These are phyloP conservation scores for Lachancea dasiensis DNA, from an alignment of 805 yeast genomes.

Conservation along the genomic window DNA sequence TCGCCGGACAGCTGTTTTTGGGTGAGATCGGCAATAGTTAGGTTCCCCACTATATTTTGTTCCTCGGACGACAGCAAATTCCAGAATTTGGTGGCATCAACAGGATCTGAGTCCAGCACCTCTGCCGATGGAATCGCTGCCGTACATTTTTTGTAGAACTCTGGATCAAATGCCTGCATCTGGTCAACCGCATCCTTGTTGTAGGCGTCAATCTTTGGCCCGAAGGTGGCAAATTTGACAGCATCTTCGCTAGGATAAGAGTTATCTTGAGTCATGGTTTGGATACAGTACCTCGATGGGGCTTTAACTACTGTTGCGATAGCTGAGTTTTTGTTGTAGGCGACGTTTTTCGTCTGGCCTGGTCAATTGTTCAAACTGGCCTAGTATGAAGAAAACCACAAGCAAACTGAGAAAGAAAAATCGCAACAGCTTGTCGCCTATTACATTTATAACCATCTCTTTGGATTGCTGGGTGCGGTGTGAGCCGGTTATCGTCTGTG, in stretches of 20 bases:
- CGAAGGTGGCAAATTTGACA: conserved; percentile 12
- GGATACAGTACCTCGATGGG: neutral
- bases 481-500: neutral
- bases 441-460: conserved; percentile 4
- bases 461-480: neutral
- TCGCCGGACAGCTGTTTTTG: conserved; percentile 42
- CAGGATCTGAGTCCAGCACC: conserved; percentile 20
- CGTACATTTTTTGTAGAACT: conserved; percentile 16
- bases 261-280: conserved; percentile 2
- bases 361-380: neutral
- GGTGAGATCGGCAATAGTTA: conserved; percentile 37
- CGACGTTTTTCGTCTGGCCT: neutral
- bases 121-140: conserved; percentile 17
- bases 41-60: conserved; percentile 38
- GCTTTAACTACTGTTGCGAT: too few species aligned
- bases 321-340: too few species aligned
- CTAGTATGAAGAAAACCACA: conserved; percentile 2
- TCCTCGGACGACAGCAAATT: conserved; percentile 30
- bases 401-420: conserved; percentile 4
- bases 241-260: conserved; percentile 5
- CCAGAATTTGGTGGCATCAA: conserved; percentile 18
- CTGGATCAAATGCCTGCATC: conserved; percentile 19
- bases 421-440: conserved; percentile 4
- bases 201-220: conserved; percentile 20
- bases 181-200: conserved; percentile 19